These are phyloP conservation scores for Gossypium trilobum DNA, from an alignment of 441 rosid genomes.

Conservation along the genomic window DNA sequence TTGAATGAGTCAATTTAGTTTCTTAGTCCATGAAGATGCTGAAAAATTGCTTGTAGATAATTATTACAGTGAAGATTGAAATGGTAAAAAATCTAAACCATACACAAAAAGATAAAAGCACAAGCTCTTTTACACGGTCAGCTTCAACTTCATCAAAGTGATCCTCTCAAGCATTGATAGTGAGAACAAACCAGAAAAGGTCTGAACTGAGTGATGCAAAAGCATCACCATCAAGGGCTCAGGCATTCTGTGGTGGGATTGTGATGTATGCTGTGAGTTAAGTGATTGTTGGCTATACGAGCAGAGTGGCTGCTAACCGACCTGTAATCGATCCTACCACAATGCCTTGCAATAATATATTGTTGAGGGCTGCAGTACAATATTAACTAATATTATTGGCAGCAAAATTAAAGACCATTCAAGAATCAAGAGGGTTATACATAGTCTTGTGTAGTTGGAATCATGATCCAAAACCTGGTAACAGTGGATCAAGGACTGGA, in stretches of 20 bases:
- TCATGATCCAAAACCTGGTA: not conserved
- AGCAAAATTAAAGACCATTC: not conserved
- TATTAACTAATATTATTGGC: not conserved
- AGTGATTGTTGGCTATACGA: constrained; percentile 77
- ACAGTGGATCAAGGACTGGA: not conserved
- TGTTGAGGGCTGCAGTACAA: not conserved
- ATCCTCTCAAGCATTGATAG: constrained; percentile 68
- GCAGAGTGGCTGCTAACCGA: constrained; percentile 55
- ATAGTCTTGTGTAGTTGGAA: not conserved
- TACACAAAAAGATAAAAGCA: not conserved
- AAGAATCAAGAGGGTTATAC: not conserved
- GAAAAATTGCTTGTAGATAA: not conserved
- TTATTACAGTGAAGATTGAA: not conserved
- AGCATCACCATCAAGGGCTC: constrained; percentile 84
- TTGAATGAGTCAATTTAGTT: not conserved
- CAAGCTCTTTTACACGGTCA: not conserved
- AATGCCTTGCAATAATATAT: not conserved
- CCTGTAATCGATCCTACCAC: constrained; percentile 40
- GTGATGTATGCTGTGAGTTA: constrained; percentile 50
- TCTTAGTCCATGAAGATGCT: not conserved
- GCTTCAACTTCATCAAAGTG: constrained; percentile 57
- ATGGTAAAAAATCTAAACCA: not conserved
- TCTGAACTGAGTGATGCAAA: constrained; percentile 91
- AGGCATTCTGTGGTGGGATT: constrained; percentile 48
- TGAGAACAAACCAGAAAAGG: constrained; percentile 49